Evolutionary conservation across 2,329 filamentous ascomycete genomes (phyloP), one percentile per base, ranked within the genome.

Genomic region (Fusarium sp.): DNA sequence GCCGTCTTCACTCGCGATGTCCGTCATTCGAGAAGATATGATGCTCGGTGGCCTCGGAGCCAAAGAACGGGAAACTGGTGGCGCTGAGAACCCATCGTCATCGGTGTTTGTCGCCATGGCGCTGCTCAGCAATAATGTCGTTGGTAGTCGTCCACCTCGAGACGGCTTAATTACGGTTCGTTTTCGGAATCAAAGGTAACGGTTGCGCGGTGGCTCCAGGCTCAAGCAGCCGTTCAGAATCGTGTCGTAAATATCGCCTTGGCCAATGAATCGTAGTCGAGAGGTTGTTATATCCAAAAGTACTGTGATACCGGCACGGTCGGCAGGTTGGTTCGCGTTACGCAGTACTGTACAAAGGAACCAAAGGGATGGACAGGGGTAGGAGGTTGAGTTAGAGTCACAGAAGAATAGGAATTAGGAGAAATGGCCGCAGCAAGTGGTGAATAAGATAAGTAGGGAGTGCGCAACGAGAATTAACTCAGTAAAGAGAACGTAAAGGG

Each of bases 1-100:
- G 20, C 84, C 86, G 68, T 89, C 86, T 53, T 89, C 85, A 20
- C 84, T 87, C 26, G 80, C 83, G 62, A 89, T 86, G 63, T 89
- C 87, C 32, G 90, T 92, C 85, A 92, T 90, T 63, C 88, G 88
- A 59, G 90, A 92, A 28, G 90, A 92, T 53, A 92, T 90, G 59
- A 91, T 84, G 67, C 89, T 91, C 46, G 88, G 83, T 22, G 86
- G 84, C 32, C 86, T 84, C 60, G 82, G 77, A 43, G 79, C 75
- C 41, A 82, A 76, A 74, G 78, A 78, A 48, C 72, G 77, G 4
- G 82, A 79, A 47, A 81, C 80, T 43, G 81, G 79, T 4, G 82
- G 79, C 39, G 71, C 72, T 20, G 79, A 76, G 53, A 82, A 81
- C 60, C 75, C 74, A 56, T 77, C 76, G 39, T 80, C 80, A 51